Evolutionary conservation across 148 eudicot genomes (phyloP).

Genomic region (Fagopyrum esculentum): DNA sequence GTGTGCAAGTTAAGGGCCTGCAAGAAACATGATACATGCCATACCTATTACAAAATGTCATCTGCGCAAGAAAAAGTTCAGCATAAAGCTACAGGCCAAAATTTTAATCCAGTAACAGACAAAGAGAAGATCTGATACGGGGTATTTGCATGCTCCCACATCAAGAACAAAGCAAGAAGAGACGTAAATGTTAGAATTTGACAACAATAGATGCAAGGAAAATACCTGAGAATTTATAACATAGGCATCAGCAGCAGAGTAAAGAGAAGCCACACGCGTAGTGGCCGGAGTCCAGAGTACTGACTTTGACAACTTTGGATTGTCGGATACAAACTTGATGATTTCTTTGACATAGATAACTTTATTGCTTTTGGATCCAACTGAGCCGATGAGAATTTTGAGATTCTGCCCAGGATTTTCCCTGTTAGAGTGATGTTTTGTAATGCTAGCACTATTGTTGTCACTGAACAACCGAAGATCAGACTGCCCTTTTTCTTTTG

Average conservation of each 20-base stretch:
- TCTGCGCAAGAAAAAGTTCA: not conserved
- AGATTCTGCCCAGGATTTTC: conserved; percentile 35
- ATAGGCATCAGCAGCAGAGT: conserved; percentile 95
- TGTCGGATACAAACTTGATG: conserved; percentile 46
- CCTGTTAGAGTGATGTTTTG: conserved; percentile 13
- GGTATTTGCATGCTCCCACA: no score
- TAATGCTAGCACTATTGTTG: not conserved
- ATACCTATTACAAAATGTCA: not conserved
- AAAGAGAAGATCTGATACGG: not conserved
- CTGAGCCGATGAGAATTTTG: conserved; percentile 90
- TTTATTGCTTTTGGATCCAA: conserved; percentile 95
- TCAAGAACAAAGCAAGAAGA: not conserved
- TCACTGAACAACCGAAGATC: not conserved
- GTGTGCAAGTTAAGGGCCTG: not conserved
- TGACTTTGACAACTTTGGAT: conserved; percentile 57
- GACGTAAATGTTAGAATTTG: not conserved
- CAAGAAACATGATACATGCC: not conserved
- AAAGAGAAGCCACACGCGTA: conserved; percentile 84
- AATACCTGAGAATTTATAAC: conserved; percentile 90
- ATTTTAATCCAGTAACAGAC: not conserved
- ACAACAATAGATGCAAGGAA: conserved; percentile 1
- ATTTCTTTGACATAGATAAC: conserved; percentile 69
- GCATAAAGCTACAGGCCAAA: not conserved
- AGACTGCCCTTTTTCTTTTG: not conserved
- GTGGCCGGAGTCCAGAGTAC: conserved; percentile 93